Conservation (phyloP, 495 filamentous ascomycete genomes). For the Neurospora intermedia region DNA sequence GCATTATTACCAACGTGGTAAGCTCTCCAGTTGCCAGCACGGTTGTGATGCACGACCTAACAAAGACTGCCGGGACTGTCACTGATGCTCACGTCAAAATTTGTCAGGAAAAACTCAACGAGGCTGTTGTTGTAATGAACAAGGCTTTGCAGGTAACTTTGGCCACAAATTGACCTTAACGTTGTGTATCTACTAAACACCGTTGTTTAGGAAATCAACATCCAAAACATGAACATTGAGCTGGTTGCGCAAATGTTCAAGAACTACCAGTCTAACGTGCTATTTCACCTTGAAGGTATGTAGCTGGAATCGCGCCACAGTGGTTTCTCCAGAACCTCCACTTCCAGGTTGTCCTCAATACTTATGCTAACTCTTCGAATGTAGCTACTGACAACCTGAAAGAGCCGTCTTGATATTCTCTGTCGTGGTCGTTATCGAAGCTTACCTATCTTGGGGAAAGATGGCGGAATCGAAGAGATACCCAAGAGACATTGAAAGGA, state of each 20-base stretch:
- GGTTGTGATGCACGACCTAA: conserved; percentile 1
- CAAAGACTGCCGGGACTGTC: not conserved
- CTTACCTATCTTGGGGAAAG: not conserved
- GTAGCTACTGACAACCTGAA: conserved; percentile 77
- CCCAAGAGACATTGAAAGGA: not conserved
- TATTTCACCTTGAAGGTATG: conserved; percentile 91
- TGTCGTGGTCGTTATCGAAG: not conserved
- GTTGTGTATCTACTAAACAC: conserved; percentile 1
- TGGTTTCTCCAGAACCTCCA: not conserved
- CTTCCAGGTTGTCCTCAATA: not conserved
- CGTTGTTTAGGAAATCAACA: conserved; percentile 75
- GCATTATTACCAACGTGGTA: conserved; percentile 97
- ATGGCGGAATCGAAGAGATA: not conserved
- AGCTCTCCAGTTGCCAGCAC: conserved; percentile 19
- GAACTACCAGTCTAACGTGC: conserved; percentile 96
- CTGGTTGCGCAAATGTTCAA: conserved; percentile 99
- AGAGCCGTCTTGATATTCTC: conserved; percentile 51
- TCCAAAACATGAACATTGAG: conserved; percentile 97
- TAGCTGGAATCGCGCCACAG: conserved; percentile 9
- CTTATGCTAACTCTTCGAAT: not conserved
- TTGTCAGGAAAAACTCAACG: conserved; percentile 88
- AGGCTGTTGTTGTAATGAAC: conserved; percentile 85
- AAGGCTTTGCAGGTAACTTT: conserved; percentile 66
- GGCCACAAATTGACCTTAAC: not conserved
- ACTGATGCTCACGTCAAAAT: not conserved